Evolutionary conservation across 169 alveolate species (phyloP), one percentile per base, ranked within the genome.

Genomic region (Cryptosporidium muris): DNA sequence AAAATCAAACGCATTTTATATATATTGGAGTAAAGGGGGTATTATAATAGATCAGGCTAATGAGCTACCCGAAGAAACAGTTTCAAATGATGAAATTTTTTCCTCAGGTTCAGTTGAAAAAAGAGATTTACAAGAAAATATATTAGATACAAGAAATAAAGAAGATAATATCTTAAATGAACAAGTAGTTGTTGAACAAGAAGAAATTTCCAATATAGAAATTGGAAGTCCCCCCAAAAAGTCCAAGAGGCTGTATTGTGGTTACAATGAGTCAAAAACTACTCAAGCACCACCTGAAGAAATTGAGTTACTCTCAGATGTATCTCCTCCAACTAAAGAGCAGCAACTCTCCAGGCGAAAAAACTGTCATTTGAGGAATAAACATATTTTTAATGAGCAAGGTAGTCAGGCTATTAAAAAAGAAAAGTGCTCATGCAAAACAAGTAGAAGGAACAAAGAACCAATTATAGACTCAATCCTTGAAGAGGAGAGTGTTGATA

Each of bases 51-150:
- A 90, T 37, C 82, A 81, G 63, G 93, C 89, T 38, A 52, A 74
- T 25, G 88, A 88, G 63, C 68, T 90, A 58, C 82, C 81, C n/a
- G 82, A 88, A 52, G 88, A 90, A 54, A 81, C 65, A 14, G 82
- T 88, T 51, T 82, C 93, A 51, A 16, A 53, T 2, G 82, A 88
- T 45, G 65, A 81, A 82, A 43, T 74, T 74, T n/a, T n/a, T n/a
- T n/a, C n/a, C n/a, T n/a, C n/a, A n/a, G n/a, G n/a, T n/a, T n/a
- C n/a, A 56, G 80, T 80, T 65, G 80, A 66, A 16, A 38, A 62
- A n/a, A 66, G 51, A 66, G 80, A 66, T 36, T 53, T 14, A 43
- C 80, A 82, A 80, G 90, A 82, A 60, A 81, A 66, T 52, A 80
- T 36, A 52, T 48, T 82, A 47, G 54, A 80, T 12, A 49, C 58